Evolutionary conservation across 2,329 filamentous ascomycete genomes (phyloP).

Genomic region (Nectriaceae sp.): DNA sequence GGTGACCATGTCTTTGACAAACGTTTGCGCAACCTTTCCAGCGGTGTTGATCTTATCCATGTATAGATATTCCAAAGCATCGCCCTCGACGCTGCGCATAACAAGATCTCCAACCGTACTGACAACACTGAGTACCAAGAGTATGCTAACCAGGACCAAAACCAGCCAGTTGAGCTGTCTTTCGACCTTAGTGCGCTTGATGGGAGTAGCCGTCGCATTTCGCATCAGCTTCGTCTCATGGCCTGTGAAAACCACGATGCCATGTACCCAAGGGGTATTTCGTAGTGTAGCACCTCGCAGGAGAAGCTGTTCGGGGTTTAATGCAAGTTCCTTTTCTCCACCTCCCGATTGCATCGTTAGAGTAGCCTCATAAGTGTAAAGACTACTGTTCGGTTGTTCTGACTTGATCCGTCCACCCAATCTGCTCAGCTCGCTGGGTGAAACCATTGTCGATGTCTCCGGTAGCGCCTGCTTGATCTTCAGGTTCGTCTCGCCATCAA

Average conservation of each 20-base stretch:
- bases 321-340: constrained; percentile 86
- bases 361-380: constrained; percentile 98
- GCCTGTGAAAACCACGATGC: constrained; percentile 87
- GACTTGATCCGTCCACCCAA: constrained; percentile 86
- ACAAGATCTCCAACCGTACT: constrained; percentile 91
- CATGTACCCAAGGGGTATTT: constrained; percentile 97
- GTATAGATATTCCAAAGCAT: constrained; percentile 71
- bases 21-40: constrained; percentile 66
- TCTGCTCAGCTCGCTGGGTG: constrained; percentile 80
- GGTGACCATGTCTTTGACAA: constrained; percentile 92
- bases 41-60: constrained; percentile 62
- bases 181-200: constrained; percentile 97
- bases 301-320: constrained; percentile 90
- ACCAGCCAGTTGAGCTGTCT: constrained; percentile 92
- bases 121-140: constrained; percentile 82
- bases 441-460: constrained; percentile 87
- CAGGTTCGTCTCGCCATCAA: constrained; percentile 96
- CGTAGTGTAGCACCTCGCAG: constrained; percentile 90
- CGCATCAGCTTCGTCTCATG: constrained; percentile 99
- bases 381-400: constrained; percentile 95
- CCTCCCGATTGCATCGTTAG: constrained; percentile 88
- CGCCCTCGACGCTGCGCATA: constrained; percentile 64
- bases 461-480: constrained; percentile 98
- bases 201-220: constrained; percentile 94
- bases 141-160: constrained; percentile 81